Evolutionary conservation across 805 yeast genomes (phyloP).

Genomic region (Candida railenensis): DNA sequence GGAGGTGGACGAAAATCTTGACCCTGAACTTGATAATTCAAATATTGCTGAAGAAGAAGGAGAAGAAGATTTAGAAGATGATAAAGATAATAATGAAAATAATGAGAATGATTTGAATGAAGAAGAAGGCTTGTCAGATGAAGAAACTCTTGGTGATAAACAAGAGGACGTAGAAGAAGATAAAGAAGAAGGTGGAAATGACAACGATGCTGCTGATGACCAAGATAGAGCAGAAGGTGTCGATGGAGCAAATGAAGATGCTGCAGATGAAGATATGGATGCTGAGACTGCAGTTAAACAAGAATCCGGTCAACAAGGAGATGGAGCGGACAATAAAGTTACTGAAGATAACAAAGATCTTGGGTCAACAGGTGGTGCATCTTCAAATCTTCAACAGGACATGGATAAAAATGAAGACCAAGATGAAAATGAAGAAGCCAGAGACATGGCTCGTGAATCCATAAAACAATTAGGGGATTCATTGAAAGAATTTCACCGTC

Average conservation of each 20-base stretch:
- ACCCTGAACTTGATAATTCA: constrained; percentile 25
- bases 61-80: constrained; percentile 28
- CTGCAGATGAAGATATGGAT: constrained; percentile 45
- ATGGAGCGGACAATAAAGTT: constrained; percentile 58
- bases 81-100: constrained; percentile 21
- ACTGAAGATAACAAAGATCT: constrained; percentile 62
- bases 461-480: constrained; percentile 90
- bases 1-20: constrained; percentile 31
- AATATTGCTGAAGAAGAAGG: constrained; percentile 36
- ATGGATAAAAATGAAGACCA: constrained; percentile 37
- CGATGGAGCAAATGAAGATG: constrained; percentile 50
- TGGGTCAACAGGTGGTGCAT: constrained; percentile 63
- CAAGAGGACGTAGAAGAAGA: constrained; percentile 28
- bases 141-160: constrained; percentile 28
- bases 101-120: constrained; percentile 31
- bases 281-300: constrained; percentile 60
- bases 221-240: constrained; percentile 49
- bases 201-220: constrained; percentile 26
- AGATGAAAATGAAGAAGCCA: constrained; percentile 47
- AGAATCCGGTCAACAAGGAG: constrained; percentile 58
- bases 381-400: constrained; percentile 38
- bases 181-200: constrained; percentile 42
- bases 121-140: constrained; percentile 28
- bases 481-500: constrained; percentile 84
- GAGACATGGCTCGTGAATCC: constrained; percentile 71